Conservation (phyloP, 805 yeast genomes). For the Yamadazyma scolyti region DNA sequence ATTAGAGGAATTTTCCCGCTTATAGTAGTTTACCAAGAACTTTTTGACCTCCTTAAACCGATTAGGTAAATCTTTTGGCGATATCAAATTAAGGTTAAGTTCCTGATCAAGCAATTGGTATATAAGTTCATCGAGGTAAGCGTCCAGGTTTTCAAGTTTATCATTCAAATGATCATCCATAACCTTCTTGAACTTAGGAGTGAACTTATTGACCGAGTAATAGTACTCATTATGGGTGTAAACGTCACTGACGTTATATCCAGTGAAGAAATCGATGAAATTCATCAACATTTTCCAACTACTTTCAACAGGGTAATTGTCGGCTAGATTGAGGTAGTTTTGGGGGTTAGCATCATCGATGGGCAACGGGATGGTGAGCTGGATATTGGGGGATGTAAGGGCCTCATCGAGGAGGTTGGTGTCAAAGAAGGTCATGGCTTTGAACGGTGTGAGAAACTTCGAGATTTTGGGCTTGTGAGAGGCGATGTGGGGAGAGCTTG, state of each 20-base stretch:
- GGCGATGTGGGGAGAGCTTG: too few relatives aligned
- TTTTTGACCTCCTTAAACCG: slow-evolving; percentile 34
- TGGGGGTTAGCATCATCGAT: slow-evolving; percentile 23
- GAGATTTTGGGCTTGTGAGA: too few relatives aligned
- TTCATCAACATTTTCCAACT: slow-evolving; percentile 25
- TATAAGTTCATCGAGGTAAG: slow-evolving; percentile 31
- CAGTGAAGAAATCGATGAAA: slow-evolving; percentile 28
- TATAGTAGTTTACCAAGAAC: slow-evolving; percentile 37
- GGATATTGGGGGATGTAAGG: slow-evolving; percentile 24
- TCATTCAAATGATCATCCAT: slow-evolving; percentile 30
- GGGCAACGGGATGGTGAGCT: slow-evolving; percentile 37
- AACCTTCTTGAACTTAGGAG: slow-evolving; percentile 22
- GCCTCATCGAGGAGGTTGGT: slow-evolving; percentile 37
- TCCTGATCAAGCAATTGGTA: slow-evolving; percentile 34
- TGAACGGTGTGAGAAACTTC: too few relatives aligned
- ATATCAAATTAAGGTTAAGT: slow-evolving; percentile 33
- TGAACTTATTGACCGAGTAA: slow-evolving; percentile 30
- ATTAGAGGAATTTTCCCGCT: slow-evolving; percentile 30
- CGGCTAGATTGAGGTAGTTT: slow-evolving; percentile 21
- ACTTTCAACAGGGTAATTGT: slow-evolving; percentile 22
- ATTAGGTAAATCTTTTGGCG: slow-evolving; percentile 25
- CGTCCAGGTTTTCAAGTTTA: slow-evolving; percentile 28
- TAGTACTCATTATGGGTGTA: slow-evolving; percentile 32
- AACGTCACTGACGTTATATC: slow-evolving; percentile 23
- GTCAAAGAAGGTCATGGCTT: too few relatives aligned